Evolutionary conservation across 352 stramenopile genomes (phyloP).

Genomic region (Globisporangium irregulare): DNA sequence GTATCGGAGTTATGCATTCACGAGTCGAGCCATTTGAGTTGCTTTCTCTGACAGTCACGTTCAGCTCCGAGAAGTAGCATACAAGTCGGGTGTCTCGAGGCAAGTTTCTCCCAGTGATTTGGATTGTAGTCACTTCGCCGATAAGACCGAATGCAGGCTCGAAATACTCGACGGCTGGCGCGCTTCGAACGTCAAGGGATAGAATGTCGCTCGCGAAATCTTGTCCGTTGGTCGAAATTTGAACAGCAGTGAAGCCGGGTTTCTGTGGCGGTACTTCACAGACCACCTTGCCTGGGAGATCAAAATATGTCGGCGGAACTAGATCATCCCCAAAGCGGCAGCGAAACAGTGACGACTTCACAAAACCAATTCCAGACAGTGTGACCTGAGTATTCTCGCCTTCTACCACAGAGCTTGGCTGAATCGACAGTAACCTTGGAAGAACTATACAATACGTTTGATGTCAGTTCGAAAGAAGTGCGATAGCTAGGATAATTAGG

Average conservation of each 20-base stretch:
- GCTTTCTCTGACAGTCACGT: not conserved
- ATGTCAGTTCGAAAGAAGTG: not conserved
- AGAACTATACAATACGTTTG: slow-evolving; percentile 7
- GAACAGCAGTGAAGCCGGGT: not conserved
- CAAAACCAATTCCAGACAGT: slow-evolving; percentile 9
- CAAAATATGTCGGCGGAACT: not conserved
- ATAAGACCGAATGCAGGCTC: slow-evolving; percentile 19
- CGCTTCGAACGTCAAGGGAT: slow-evolving; percentile 13
- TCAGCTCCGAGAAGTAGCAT: slow-evolving; percentile 22
- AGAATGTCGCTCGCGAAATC: slow-evolving; percentile 27
- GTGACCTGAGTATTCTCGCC: not conserved
- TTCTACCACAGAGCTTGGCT: slow-evolving; percentile 5
- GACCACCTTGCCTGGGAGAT: not conserved
- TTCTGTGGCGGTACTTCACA: slow-evolving; percentile 11
- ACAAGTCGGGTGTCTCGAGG: slow-evolving; percentile 17
- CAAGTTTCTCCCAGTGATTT: slow-evolving; percentile 28
- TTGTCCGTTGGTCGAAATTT: slow-evolving; percentile 39
- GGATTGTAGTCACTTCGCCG: slow-evolving; percentile 20
- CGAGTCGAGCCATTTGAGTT: not conserved
- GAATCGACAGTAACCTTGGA: slow-evolving; percentile 10
- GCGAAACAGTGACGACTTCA: slow-evolving; percentile 13
- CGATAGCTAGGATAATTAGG: not conserved
- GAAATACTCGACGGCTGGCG: slow-evolving; percentile 22
- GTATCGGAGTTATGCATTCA: not conserved
- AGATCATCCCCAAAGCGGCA: slow-evolving; percentile 9